Conservation (phyloP, 164 flowering plant genomes). For the Liquidambar formosana region DNA sequence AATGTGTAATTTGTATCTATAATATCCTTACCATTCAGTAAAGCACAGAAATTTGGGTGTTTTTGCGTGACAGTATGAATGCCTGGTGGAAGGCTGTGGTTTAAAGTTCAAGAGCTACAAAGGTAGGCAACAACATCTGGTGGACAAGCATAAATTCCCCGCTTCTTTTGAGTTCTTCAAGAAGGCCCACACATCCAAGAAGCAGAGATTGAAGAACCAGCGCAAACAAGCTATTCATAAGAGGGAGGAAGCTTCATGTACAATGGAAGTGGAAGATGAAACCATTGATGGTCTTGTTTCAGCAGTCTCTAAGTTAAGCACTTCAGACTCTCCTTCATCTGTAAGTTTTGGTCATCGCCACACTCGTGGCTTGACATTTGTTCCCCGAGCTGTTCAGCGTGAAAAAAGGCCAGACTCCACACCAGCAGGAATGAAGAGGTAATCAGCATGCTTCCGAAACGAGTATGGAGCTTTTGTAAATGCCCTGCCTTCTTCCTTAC, state of each 20-base stretch:
- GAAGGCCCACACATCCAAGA: conserved; percentile 72
- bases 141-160: conserved; percentile 89
- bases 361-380: conserved; percentile 68
- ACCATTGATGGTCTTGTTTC: conserved; percentile 62
- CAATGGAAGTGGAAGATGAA: conserved; percentile 77
- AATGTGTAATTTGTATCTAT: not conserved
- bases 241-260: conserved; percentile 30
- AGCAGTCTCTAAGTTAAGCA: conserved; percentile 75
- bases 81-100: conserved; percentile 90
- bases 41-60: too few species aligned
- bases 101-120: conserved; percentile 81
- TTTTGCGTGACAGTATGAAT: conserved; percentile 68
- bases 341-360: conserved; percentile 85
- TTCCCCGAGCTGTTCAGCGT: conserved; percentile 68
- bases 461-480: not conserved
- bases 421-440: conserved; percentile 20
- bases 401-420: conserved; percentile 35
- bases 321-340: conserved; percentile 75
- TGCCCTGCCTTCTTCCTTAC: not conserved
- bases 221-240: conserved; percentile 38
- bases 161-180: conserved; percentile 81
- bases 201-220: conserved; percentile 60
- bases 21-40: too few species aligned
- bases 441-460: conserved; percentile 2
- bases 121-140: conserved; percentile 81